Evolutionary conservation across 208 protist species (phyloP).

Genomic region (Trypanosoma cruzi): DNA sequence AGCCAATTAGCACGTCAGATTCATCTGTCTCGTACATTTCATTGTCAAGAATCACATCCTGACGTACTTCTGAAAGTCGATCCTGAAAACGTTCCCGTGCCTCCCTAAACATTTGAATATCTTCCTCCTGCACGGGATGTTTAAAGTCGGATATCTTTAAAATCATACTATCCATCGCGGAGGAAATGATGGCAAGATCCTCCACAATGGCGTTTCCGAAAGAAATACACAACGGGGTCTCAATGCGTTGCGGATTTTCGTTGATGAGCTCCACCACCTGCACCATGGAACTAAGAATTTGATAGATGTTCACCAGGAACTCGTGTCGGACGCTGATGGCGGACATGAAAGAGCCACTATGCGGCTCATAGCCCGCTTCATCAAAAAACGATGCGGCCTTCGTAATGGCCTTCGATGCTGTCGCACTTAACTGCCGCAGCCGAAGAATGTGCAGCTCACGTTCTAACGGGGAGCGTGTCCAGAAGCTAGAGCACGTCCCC

Average conservation of each 20-base stretch:
- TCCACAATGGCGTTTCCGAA: constrained; percentile 79
- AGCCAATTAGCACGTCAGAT: constrained; percentile 87
- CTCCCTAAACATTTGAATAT: constrained; percentile 79
- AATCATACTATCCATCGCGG: constrained; percentile 90
- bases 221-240: constrained; percentile 77
- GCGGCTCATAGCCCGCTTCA: constrained; percentile 85
- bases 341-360: constrained; percentile 62
- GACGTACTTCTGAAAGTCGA: constrained; percentile 74
- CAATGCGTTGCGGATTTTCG: constrained; percentile 61
- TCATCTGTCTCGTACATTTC: constrained; percentile 91
- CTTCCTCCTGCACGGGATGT: constrained; percentile 55
- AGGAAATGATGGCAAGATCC: constrained; percentile 75
- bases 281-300: constrained; percentile 79
- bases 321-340: constrained; percentile 64
- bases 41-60: constrained; percentile 90
- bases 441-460: constrained; percentile 88
- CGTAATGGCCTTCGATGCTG: constrained; percentile 64
- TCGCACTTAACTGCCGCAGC: constrained; percentile 79
- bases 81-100: constrained; percentile 86
- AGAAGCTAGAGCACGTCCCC: constrained; percentile 84
- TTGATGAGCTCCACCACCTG: constrained; percentile 84
- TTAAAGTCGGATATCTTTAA: constrained; percentile 90
- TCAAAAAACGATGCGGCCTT: constrained; percentile 66
- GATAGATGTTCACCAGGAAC: constrained; percentile 76
- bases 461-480: constrained; percentile 70